Evolutionary conservation across 805 yeast genomes (phyloP), one percentile per base, ranked within the genome.

Genomic region (Saccharomycopsis babjevae): DNA sequence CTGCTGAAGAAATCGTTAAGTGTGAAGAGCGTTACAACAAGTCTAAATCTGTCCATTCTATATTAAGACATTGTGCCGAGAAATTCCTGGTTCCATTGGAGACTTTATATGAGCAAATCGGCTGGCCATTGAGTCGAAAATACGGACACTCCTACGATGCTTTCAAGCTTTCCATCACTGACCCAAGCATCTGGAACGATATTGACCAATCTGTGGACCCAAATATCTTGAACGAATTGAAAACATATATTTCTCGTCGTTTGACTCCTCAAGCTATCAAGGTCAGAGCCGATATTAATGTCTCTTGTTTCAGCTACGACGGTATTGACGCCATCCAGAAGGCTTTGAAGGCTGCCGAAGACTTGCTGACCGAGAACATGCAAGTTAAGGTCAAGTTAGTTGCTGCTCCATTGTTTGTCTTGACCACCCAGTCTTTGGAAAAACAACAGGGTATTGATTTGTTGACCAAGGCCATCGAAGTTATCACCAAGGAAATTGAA

Each of bases 81-180:
- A 94, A 93, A 74, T 93, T 89, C 77, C 88, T 87, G 72, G 79
- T 91, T 59, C 83, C 96, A 43, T 81, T 94, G 71, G 97, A 93
- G 76, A 80, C 79, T 36, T 79, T 94, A 73, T 94, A 94, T 76
- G 85, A 86, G 75, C 80, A 89, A 34, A 83, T 93, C 70, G 98
- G 97, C 38, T 94, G 99, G 99, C 99, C 99, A 54, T 81, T 94
- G 74, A 89, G 96, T 77, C 84, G 88, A 75, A 92, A 88, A 74
- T 94, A 82, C 72, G 98, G 99, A 64, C 98, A 94, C 74, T 97
- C 97, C 28, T 91, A 91, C 72, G 98, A 93, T 72, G 98, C 97
- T 40, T 94, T 94, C 81, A 91, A 96, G 78, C 79, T 92, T 70
- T 93, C 97, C 59, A 94, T 94, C 76, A 90, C 97, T 58, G 96